Percentiles rank a stretch among this genome's conserved stretches.
Conservation (phyloP, 1,284 basidiomycete species). For the Cystobasidiaceae sp. region DNA sequence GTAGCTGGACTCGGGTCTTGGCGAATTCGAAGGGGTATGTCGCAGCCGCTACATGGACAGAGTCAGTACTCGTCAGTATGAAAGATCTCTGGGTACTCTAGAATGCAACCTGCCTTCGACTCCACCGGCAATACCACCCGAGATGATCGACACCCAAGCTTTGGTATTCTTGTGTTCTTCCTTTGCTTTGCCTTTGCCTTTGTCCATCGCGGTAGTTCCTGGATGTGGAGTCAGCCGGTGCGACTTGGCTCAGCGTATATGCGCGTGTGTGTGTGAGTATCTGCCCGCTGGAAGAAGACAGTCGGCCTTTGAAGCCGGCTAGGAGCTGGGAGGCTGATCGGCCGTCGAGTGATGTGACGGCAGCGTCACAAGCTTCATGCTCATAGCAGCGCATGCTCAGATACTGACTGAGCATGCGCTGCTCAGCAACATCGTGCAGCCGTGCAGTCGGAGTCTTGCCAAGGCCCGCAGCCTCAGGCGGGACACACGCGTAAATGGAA, state of each 20-base stretch:
- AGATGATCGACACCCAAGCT: conserved; percentile 19
- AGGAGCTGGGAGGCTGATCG: neutral
- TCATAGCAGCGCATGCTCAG: too few species aligned
- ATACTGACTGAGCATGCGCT: neutral
- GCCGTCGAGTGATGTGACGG: too few species aligned
- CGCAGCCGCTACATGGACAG: neutral
- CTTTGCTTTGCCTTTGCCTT: neutral
- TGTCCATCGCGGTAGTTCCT: neutral
- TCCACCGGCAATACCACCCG: conserved; percentile 28
- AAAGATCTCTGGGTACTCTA: neutral
- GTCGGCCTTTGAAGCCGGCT: neutral
- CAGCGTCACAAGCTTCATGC: too few species aligned
- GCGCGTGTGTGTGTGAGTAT: neutral
- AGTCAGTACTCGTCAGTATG: neutral
- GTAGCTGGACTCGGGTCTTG: conserved; percentile 29
- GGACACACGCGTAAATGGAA: neutral
- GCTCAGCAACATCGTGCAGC: neutral
- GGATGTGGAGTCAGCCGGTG: neutral
- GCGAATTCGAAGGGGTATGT: conserved; percentile 31
- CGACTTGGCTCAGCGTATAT: neutral
- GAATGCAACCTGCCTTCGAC: conserved; percentile 15
- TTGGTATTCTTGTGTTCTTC: conserved; percentile 11
- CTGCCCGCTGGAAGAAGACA: neutral
- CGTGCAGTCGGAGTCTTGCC: neutral
- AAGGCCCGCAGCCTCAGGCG: neutral